Evolutionary conservation across 1,284 basidiomycete species (phyloP).

Genomic region (Somion occarium): DNA sequence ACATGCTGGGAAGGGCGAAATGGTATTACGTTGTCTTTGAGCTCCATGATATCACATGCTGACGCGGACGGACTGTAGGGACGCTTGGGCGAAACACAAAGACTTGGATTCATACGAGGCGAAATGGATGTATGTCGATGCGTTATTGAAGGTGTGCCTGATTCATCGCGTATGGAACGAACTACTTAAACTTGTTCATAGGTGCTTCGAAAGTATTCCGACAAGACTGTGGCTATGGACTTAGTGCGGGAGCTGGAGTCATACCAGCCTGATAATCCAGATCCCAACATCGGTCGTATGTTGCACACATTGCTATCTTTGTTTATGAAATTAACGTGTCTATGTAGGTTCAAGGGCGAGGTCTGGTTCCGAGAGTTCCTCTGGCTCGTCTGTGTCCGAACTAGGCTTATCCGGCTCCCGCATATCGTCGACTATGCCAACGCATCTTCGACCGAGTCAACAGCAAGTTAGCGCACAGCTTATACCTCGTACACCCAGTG

Average conservation of each 20-base stretch:
- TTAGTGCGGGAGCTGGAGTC: slow-evolving; percentile 83
- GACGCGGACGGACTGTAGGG: slow-evolving; percentile 49
- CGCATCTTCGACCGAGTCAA: slow-evolving; percentile 18
- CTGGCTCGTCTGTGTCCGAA: slow-evolving; percentile 52
- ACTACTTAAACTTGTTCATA: slow-evolving; percentile 25
- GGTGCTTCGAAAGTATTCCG: slow-evolving; percentile 81
- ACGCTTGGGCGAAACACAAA: slow-evolving; percentile 91
- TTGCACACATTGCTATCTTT: slow-evolving; percentile 9
- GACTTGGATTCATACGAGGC: slow-evolving; percentile 78
- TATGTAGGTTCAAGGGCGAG: slow-evolving; percentile 39
- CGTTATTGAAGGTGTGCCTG: slow-evolving; percentile 69
- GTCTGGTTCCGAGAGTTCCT: slow-evolving; percentile 54
- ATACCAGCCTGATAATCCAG: slow-evolving; percentile 46
- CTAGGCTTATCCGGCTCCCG: slow-evolving; percentile 26
- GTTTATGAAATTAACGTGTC: slow-evolving; percentile 5
- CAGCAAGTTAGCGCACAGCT: background rate
- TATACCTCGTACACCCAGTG: background rate
- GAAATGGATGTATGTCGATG: slow-evolving; percentile 88
- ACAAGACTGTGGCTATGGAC: slow-evolving; percentile 72
- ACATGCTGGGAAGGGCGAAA: slow-evolving; percentile 92
- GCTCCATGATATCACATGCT: slow-evolving; percentile 23
- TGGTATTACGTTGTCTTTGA: slow-evolving; percentile 55
- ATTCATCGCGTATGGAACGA: background rate
- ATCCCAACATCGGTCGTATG: slow-evolving; percentile 71
- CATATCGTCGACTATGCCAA: no score